Evolutionary conservation across 129 eudicot genomes (phyloP).

Genomic region (Gnaphalium uliginosum): DNA sequence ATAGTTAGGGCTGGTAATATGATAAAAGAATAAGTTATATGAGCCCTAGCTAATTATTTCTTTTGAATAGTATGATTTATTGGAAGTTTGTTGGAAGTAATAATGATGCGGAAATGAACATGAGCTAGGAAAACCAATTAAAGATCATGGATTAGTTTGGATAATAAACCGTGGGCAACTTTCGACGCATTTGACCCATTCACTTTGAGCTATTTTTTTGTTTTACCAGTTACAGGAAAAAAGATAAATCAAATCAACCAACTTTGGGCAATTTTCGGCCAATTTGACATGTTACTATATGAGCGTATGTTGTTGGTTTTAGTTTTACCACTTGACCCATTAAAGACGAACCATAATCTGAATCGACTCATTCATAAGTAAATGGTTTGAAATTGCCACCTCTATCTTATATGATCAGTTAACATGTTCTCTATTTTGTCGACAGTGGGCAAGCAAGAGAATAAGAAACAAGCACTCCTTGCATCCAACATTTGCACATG

Average conservation of each 20-base stretch:
- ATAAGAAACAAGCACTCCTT: slow-evolving; percentile 48
- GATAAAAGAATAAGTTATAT: not conserved
- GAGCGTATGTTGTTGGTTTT: not conserved
- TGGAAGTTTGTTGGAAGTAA: not conserved
- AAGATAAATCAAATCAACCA: not conserved
- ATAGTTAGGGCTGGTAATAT: not conserved
- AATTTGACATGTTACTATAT: not conserved
- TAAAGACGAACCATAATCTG: not conserved
- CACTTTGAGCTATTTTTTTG: not conserved
- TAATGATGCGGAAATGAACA: too few relatives aligned
- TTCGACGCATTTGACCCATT: not conserved
- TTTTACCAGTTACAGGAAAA: too few relatives aligned
- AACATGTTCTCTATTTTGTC: slow-evolving; percentile 17
- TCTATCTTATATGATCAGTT: not conserved
- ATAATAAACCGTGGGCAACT: not conserved
- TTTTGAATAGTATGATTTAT: not conserved
- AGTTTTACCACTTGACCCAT: not conserved
- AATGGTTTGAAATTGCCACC: not conserved
- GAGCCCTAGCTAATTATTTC: not conserved
- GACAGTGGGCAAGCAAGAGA: slow-evolving; percentile 74
- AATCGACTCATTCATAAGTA: not conserved
- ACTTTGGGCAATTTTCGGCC: not conserved
- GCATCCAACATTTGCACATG: slow-evolving; percentile 87
- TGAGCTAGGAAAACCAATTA: too few relatives aligned
- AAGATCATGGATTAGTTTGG: too few relatives aligned